phyloP scores from a whole-genome alignment of 495 filamentous ascomycete species.

The Xylaria bambusicola region DNA sequence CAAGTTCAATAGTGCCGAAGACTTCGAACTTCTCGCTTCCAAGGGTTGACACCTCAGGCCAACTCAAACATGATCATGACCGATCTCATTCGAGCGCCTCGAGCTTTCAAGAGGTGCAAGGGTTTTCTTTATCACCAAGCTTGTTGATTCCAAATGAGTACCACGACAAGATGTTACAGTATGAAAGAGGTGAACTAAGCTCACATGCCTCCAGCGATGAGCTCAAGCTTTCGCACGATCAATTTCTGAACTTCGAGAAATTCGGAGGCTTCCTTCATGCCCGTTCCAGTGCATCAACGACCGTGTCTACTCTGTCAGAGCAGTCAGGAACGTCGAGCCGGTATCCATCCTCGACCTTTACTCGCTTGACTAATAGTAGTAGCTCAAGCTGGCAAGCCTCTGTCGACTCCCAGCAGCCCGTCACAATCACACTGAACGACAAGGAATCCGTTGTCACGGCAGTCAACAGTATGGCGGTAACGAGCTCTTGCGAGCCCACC shows the following conservation, averaged over 20 bases:
- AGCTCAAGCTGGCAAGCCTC: slow-evolving; percentile 35
- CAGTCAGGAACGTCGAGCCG: slow-evolving; percentile 38
- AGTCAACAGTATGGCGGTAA: background rate
- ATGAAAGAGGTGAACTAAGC: slow-evolving; percentile 34
- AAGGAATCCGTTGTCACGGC: slow-evolving; percentile 15
- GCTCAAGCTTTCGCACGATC: slow-evolving; percentile 32
- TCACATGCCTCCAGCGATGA: slow-evolving; percentile 22
- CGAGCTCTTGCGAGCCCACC: slow-evolving; percentile 1
- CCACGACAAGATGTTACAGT: slow-evolving; percentile 47
- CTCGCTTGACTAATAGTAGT: slow-evolving; percentile 47
- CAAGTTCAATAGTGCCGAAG: no score
- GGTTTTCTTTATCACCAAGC: slow-evolving; percentile 56
- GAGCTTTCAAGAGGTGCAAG: slow-evolving; percentile 57
- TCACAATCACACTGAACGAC: slow-evolving; percentile 12
- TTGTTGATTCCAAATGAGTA: slow-evolving; percentile 56
- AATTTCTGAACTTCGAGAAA: slow-evolving; percentile 34
- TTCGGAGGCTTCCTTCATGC: slow-evolving; percentile 27
- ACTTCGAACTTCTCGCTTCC: slow-evolving; percentile 52
- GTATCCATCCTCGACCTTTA: slow-evolving; percentile 47
- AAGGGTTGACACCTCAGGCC: slow-evolving; percentile 28
- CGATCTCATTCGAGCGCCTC: slow-evolving; percentile 47
- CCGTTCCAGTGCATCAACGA: slow-evolving; percentile 50
- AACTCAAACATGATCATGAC: slow-evolving; percentile 29
- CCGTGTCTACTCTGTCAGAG: slow-evolving; percentile 32
- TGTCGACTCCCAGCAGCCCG: slow-evolving; percentile 21